Conservation (phyloP, 1,284 basidiomycete genomes). For the Pyrrhoderma lamaoense region DNA sequence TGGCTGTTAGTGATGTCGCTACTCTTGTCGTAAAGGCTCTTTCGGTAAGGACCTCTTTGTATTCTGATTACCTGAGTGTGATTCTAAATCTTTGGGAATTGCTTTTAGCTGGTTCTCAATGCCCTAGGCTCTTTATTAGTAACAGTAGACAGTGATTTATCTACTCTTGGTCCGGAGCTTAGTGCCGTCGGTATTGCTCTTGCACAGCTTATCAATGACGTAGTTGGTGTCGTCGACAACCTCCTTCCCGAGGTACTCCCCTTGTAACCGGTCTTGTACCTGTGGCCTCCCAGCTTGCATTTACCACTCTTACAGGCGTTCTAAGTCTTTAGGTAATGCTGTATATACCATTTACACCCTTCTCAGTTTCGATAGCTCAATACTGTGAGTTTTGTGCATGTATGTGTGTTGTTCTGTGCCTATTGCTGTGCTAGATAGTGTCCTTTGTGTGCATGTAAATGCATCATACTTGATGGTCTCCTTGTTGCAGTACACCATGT, state of each 20-base stretch:
- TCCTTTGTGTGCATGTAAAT: too few relatives aligned
- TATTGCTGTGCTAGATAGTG: too few relatives aligned
- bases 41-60: conserved; percentile 18
- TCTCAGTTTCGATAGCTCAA: too few relatives aligned
- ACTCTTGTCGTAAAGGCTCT: conserved; percentile 26
- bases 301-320: conserved; percentile 12
- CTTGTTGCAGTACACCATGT: too few relatives aligned
- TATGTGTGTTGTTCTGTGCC: too few relatives aligned
- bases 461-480: too few relatives aligned
- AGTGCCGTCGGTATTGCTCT: conserved; percentile 25
- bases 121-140: conserved; percentile 32
- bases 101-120: conserved; percentile 27
- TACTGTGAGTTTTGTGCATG: too few relatives aligned
- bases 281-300: conserved; percentile 4
- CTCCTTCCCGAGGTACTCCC: conserved; percentile 19
- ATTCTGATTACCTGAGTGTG: too few relatives aligned
- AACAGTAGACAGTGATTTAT: conserved; percentile 25
- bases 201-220: too few relatives aligned
- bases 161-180: conserved; percentile 25
- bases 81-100: too few relatives aligned
- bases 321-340: conserved; percentile 13
- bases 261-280: conserved; percentile 20
- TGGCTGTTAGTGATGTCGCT: conserved; percentile 29
- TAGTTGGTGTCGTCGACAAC: conserved; percentile 15
- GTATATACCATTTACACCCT: neutral